Evolutionary conservation across 2,329 filamentous ascomycete species (phyloP).

Genomic region (Dothideomycetes sp.): DNA sequence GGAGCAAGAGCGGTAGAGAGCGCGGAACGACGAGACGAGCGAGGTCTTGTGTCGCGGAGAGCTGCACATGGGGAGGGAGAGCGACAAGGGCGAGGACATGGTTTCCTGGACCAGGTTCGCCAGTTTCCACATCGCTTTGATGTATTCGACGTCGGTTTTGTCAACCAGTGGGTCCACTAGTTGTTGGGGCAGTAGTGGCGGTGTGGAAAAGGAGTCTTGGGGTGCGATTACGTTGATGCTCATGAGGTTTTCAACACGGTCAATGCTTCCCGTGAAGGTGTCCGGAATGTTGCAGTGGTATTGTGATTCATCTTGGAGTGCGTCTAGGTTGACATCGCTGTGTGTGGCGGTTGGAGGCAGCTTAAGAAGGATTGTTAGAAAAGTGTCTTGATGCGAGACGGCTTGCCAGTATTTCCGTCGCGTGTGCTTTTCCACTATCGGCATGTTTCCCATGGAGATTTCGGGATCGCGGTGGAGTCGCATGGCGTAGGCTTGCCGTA

Average conservation of each 20-base stretch:
- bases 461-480: constrained; percentile 70
- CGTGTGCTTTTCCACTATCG: constrained; percentile 63
- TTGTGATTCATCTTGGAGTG: constrained; percentile 55
- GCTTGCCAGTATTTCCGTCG: constrained; percentile 74
- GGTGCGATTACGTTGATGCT: constrained; percentile 39
- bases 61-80: constrained; percentile 60
- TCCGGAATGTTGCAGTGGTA: constrained; percentile 41
- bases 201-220: constrained; percentile 22
- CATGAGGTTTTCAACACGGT: constrained; percentile 38
- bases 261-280: constrained; percentile 45
- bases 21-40: constrained; percentile 57
- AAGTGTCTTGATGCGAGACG: constrained; percentile 70
- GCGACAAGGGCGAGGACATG: constrained; percentile 62
- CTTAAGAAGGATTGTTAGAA: constrained; percentile 65
- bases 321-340: constrained; percentile 67
- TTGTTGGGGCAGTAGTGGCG: constrained; percentile 22
- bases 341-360: constrained; percentile 69
- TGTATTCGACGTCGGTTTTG: constrained; percentile 40
- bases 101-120: constrained; percentile 69
- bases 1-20: constrained; percentile 63
- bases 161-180: constrained; percentile 19
- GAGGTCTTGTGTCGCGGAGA: constrained; percentile 59
- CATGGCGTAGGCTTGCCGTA: constrained; percentile 72
- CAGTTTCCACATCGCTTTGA: constrained; percentile 66
- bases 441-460: constrained; percentile 55